Conservation (phyloP, 768 basidiomycete genomes). For the Tephrocybe sp. region DNA sequence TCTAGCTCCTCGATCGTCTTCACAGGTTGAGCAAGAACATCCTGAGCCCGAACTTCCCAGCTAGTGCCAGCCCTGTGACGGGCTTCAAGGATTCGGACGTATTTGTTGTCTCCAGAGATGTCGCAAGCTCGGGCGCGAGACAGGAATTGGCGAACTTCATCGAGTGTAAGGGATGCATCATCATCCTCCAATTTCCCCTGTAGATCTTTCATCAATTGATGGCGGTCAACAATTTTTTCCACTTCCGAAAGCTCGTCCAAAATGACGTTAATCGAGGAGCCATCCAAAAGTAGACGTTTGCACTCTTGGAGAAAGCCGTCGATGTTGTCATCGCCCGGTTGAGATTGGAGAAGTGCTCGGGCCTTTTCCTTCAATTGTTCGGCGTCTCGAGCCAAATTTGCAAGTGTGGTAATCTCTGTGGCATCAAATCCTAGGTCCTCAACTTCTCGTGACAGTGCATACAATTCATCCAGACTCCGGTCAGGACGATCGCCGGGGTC, state of each 20-base stretch:
- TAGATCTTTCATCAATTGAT: slow-evolving; percentile 73
- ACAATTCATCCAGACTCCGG: slow-evolving; percentile 67
- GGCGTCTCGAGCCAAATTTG: slow-evolving; percentile 54
- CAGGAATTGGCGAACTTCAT: slow-evolving; percentile 74
- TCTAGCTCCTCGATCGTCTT: slow-evolving; percentile 79
- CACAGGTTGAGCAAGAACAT: slow-evolving; percentile 61
- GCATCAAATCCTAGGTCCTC: slow-evolving; percentile 82
- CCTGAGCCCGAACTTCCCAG: slow-evolving; percentile 75
- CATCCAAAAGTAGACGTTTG: slow-evolving; percentile 65
- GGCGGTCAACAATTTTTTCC: slow-evolving; percentile 77
- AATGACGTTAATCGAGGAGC: slow-evolving; percentile 77
- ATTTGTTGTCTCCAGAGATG: slow-evolving; percentile 61
- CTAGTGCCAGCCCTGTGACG: slow-evolving; percentile 64
- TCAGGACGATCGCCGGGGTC: slow-evolving; percentile 72
- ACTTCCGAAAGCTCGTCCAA: slow-evolving; percentile 77
- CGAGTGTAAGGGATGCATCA: slow-evolving; percentile 55
- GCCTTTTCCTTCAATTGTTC: slow-evolving; percentile 64
- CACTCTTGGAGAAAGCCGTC: slow-evolving; percentile 64
- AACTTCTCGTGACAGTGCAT: slow-evolving; percentile 66
- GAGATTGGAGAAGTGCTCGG: slow-evolving; percentile 41
- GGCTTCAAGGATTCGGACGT: slow-evolving; percentile 61
- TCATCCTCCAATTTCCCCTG: slow-evolving; percentile 70
- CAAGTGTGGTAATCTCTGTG: slow-evolving; percentile 63
- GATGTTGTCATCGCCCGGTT: slow-evolving; percentile 44
- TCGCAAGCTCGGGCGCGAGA: slow-evolving; percentile 67